Evolutionary conservation across 1,284 basidiomycete species (phyloP), one percentile per base, ranked within the genome.

Genomic region (Gomphus bonarii): DNA sequence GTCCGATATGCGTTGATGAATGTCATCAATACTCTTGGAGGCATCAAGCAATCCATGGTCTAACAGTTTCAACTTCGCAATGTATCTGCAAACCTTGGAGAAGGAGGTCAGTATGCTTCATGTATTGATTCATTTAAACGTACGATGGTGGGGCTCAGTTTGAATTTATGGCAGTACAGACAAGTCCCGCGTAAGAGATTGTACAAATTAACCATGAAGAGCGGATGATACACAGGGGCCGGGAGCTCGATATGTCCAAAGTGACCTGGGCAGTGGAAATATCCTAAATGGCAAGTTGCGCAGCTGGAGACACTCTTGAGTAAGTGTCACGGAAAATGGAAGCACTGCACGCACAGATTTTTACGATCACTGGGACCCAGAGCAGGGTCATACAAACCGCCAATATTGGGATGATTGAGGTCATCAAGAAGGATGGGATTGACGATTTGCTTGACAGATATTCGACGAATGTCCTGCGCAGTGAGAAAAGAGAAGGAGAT

Each of bases 211-310:
- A 79, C 79, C 85, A 99, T 94, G 73, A 98, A 99, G 31, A 99
- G 76, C 0, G 97, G 97, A 68, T 99, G 95, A 69, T 91, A 99
- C 12, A 99, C 91, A 28, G 97, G 94, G 20, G 89, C 81, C 10
- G 97, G 93, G 6, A 99, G 82, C 65, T 98, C 94, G 63, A 99
- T 95, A 72, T 99, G 97, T n/a, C 97, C 97, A 75, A 91, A 99
- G 72, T 99, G 97, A 7, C 97, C 97, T 0, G 97, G 95, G 70
- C 97, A 99, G 60, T 87, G 85, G 72, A 88, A 98, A 66, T 91
- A 94, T 51, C 84, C 90, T 63, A 95, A 80, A 58, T 82, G 85
- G 70, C 97, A 99, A 71, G 97, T 97, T 63, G 88, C 76, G 71
- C 97, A 99, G 61, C 95, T 97, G 67, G 40, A 59, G n/a, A 44